Conservation (phyloP, 257 asterid genomes). For the Solanum raphanifolium region DNA sequence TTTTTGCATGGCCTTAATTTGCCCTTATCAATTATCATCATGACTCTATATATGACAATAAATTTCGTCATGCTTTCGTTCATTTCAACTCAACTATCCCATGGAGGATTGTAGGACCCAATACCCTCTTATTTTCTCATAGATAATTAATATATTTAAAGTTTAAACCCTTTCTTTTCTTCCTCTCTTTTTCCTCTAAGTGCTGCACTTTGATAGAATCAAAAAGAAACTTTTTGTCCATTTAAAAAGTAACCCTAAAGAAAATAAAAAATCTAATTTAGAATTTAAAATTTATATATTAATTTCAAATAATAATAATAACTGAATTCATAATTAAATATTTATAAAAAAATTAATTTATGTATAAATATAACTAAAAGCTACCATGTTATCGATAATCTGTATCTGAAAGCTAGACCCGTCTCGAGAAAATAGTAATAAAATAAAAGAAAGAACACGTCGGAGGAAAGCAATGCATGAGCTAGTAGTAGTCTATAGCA, state of each 20-base stretch:
- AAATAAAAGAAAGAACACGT: neutral
- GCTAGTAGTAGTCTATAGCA: neutral
- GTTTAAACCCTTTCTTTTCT: neutral
- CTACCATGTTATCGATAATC: too few species aligned
- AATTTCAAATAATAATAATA: neutral
- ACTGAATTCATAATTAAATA: neutral
- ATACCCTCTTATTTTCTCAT: neutral
- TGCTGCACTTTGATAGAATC: conserved; percentile 39
- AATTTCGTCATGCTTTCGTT: conserved; percentile 78
- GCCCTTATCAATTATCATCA: neutral
- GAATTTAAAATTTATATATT: neutral
- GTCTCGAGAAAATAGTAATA: neutral
- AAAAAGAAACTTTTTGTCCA: conserved; percentile 4
- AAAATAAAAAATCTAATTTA: neutral
- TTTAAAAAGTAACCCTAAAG: neutral
- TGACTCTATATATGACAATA: neutral
- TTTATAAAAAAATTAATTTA: neutral
- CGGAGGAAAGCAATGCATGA: neutral
- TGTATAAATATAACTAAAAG: too few species aligned
- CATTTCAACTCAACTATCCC: conserved; percentile 13
- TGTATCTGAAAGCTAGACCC: too few species aligned
- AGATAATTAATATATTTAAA: conserved; percentile 10
- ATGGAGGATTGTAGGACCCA: neutral
- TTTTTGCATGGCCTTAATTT: conserved; percentile 4
- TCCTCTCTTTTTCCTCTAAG: conserved; percentile 14